phyloP scores from a whole-genome alignment of 2,329 filamentous ascomycete genomes.

The Aspergillus carbonarius region DNA sequence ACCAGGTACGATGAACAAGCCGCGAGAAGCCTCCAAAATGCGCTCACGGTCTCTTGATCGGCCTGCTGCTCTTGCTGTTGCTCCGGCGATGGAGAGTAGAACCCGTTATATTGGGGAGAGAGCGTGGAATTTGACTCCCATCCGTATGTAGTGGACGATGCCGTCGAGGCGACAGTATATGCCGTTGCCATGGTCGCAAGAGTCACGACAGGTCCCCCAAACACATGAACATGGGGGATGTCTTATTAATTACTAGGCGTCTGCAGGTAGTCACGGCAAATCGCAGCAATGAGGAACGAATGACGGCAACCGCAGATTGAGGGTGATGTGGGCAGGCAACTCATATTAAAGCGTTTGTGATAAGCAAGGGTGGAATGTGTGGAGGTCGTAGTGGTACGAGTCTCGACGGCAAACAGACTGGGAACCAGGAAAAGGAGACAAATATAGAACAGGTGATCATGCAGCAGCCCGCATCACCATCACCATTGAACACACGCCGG shows the following conservation, averaged over 20 bases:
- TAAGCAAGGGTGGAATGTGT: neutral
- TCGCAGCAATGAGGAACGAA: too few species aligned
- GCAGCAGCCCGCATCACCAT: neutral
- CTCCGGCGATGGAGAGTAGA: neutral
- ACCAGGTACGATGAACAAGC: constrained; percentile 27
- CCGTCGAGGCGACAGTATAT: neutral
- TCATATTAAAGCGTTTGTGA: neutral
- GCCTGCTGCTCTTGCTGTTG: constrained; percentile 9
- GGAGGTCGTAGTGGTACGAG: neutral
- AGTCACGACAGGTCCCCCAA: neutral
- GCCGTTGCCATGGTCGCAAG: neutral
- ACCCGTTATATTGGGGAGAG: neutral
- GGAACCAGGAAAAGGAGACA: neutral
- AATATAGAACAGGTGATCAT: neutral
- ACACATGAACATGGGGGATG: neutral
- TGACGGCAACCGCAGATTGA: too few species aligned
- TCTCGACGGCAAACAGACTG: neutral
- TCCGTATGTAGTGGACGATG: neutral
- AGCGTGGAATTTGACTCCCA: neutral
- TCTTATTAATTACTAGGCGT: neutral
- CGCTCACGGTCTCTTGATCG: constrained; percentile 4
- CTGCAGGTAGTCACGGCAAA: too few species aligned
- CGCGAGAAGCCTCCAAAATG: constrained; percentile 27
- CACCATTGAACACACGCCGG: neutral
- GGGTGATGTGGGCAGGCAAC: too few species aligned